Evolutionary conservation across 441 rosid species (phyloP).

Genomic region (Pelargonium australe): DNA sequence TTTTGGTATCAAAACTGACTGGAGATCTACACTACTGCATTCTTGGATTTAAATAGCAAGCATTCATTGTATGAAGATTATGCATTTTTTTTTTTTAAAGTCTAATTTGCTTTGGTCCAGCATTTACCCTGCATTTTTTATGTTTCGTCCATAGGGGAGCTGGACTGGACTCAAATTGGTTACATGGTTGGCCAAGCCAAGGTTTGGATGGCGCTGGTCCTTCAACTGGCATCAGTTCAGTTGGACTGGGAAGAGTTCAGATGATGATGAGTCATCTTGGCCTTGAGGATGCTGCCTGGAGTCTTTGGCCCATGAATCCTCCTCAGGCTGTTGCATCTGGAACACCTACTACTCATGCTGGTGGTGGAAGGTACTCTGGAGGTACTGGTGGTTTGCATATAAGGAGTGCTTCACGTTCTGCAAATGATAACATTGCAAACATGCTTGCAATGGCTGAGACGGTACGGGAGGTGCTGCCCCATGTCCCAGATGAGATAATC

Average conservation of each 20-base stretch:
- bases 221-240: conserved; percentile 65
- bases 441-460: conserved; percentile 91
- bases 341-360: conserved; percentile 41
- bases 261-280: conserved; percentile 99
- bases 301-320: conserved; percentile 75
- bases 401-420: conserved; percentile 44
- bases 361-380: conserved; percentile 42
- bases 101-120: not conserved
- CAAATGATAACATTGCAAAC: conserved; percentile 54
- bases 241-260: conserved; percentile 82
- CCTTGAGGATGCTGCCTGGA: conserved; percentile 82
- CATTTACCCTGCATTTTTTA: conserved; percentile 15
- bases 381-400: conserved; percentile 51
- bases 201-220: conserved; percentile 87
- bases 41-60: too few relatives aligned
- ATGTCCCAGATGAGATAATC: conserved; percentile 80
- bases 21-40: not conserved
- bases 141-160: conserved; percentile 47
- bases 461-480: conserved; percentile 92
- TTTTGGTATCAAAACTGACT: not conserved
- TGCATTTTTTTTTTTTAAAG: not conserved
- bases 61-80: not conserved
- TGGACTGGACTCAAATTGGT: conserved; percentile 76
- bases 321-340: conserved; percentile 64
- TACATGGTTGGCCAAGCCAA: conserved; percentile 68